Base-by-base conservation (phyloP, 2,329 filamentous ascomycete species). In the Colletotrichum tropicicola region DNA sequence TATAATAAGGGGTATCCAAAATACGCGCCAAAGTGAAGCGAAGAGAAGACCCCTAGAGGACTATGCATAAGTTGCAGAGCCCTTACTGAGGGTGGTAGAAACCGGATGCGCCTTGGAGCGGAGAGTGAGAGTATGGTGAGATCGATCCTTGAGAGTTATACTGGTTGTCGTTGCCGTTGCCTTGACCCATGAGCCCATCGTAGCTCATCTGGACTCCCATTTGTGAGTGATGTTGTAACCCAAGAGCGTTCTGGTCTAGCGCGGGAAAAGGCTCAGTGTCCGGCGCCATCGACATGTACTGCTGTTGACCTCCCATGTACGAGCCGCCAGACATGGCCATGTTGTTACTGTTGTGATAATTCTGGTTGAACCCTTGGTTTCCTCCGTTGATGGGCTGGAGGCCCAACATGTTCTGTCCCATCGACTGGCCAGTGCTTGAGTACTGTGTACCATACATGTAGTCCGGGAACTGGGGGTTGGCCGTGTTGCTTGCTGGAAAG, bases 111-210 rank as follows among this genome's bases (percentile, higher is more conserved):
- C 71, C 73, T 60, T 73, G 77, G 44, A 80, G 74, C 5, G 81
- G 80, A 9, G 81, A 83, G 44, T 76, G 79, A 3, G 72, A 70
- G 64, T 78, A 83, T 0, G 81, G 80, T 32, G 82, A 82, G 12
- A 76, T 75, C 2, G 80, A 82, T 6, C 80, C 80, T 35, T 78
- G 77, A 17, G 75, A 76, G 21, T 75, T 75, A 59, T 75, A 83
- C 30, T 78, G 78, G 19, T 77, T 68, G 15, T 72, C 68, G 23
- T 70, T 69, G 21, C 73, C 71, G 52, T 73, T 72, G 30, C 70
- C 68, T 30, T 73, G 71, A 49, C 76, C 72, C 25, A 75, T 68
- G 56, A 77, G 67, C 43, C 69, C 69, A 25, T 74, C 73, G 55
- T 79, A 82, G n/a, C 65, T 61, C 43, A 79, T 69, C 41, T 72